These are phyloP conservation scores for Mycena metata DNA, from an alignment of 768 basidiomycete species.

Conservation along the genomic window DNA sequence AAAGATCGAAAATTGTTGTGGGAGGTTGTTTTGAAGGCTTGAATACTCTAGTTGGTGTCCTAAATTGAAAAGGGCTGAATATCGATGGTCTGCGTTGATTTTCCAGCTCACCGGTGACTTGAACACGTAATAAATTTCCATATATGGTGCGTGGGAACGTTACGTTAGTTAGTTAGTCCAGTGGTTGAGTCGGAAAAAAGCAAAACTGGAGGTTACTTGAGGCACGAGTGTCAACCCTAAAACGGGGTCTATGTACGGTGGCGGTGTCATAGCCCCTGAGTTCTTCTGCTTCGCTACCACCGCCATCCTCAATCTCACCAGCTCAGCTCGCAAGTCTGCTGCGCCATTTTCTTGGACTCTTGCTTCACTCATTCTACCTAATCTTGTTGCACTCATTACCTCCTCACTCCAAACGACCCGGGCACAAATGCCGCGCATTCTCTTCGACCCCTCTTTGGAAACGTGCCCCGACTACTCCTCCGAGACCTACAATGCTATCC, in stretches of 20 bases:
- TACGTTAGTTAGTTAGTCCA: too few relatives aligned
- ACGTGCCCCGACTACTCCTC: neutral
- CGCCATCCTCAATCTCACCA: neutral
- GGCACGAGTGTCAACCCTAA: slow-evolving; percentile 2
- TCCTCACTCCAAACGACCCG: too few relatives aligned
- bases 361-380: neutral
- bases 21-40: too few relatives aligned
- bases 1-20: too few relatives aligned
- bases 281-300: neutral
- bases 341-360: neutral
- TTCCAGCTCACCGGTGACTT: too few relatives aligned
- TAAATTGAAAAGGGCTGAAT: too few relatives aligned
- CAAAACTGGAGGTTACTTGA: slow-evolving; percentile 3
- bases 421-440: neutral
- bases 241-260: slow-evolving; percentile 6
- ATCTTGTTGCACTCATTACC: too few relatives aligned
- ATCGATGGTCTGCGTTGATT: too few relatives aligned
- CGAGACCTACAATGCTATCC: neutral
- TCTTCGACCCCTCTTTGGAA: neutral
- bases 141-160: too few relatives aligned
- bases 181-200: too few relatives aligned
- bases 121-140: too few relatives aligned
- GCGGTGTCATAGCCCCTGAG: slow-evolving; percentile 5
- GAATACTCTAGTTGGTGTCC: too few relatives aligned
- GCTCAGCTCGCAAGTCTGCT: neutral